Base-by-base conservation (phyloP, 331 rosid species). In the Quercus tomentella region DNA sequence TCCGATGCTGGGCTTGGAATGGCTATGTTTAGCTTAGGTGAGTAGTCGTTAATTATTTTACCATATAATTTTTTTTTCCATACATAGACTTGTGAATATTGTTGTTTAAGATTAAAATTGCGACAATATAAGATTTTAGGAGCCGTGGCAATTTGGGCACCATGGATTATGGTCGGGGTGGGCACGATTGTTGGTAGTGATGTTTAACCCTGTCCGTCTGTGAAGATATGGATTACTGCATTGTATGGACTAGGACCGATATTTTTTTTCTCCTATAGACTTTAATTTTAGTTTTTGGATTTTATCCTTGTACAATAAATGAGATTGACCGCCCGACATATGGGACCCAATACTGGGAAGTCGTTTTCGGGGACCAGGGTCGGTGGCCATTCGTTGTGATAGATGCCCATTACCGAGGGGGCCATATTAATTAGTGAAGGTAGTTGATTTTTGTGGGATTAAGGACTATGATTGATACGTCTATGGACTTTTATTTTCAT, bases 11-110 rank as follows among this genome's bases (percentile, higher is more conserved):
- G 99, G 16, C 97, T 96, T 4, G 99, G 99, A 74, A 96, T 96
- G 99, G 99, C 99, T 73, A 96, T 96, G 99, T 96, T 96, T 87
- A 96, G 99, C 83, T 89, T 96, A 84, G 99, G 99, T 96, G 79
- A 89, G 92, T 79, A 56, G 73, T 79, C 84, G 12, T 70, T n/a
- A n/a, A n/a, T n/a, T 6, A 22, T 76, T 82, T 82, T 37, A 37
- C 10, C 43, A 2, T 37, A 37, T 7, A 35, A 4, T 1, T 33
- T 33, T 33, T 37, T 35, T 37, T 37, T 37, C 10, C 43, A 37
- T 41, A 41, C 0, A 9, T 41, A 9, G 12, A 8, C 49, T 41
- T 9, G 12, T 41, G 14, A 41, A 41, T 3, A 14, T 49, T 49
- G 55, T 49, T 4, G 55, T 49, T 49, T 3, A 14, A 14, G 55